phyloP scores from a whole-genome alignment of 257 asterid species.

The Buddleja alternifolia region DNA sequence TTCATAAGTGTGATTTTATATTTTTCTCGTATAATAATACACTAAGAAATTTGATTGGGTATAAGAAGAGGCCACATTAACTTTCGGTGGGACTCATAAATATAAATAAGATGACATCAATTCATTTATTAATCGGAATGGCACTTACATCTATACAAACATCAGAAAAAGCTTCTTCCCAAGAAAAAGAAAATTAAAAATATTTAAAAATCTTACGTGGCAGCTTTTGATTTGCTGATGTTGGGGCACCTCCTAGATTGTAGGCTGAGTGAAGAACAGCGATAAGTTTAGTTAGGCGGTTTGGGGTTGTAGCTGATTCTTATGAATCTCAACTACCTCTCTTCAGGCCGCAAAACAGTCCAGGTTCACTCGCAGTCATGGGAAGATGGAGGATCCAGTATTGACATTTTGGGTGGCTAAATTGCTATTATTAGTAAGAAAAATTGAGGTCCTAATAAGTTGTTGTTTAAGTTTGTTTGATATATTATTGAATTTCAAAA shows the following conservation, averaged over 20 bases:
- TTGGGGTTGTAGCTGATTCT: conserved; percentile 2
- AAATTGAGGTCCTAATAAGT: no score
- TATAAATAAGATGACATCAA: background rate
- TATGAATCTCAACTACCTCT: conserved; percentile 1
- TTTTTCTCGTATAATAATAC: no score
- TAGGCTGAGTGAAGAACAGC: conserved; percentile 10
- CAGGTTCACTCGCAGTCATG: conserved; percentile 18
- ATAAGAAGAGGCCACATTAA: conserved; percentile 13
- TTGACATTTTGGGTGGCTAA: no score
- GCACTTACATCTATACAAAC: conserved; percentile 29
- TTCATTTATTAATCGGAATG: background rate
- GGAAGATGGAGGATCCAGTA: no score
- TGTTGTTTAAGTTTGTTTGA: no score
- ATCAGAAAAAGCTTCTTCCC: conserved; percentile 5
- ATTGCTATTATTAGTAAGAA: no score
- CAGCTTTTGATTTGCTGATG: conserved; percentile 10
- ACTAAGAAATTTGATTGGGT: conserved; percentile 23
- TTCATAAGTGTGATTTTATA: no score
- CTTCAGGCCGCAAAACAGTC: conserved; percentile 12
- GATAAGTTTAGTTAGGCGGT: conserved; percentile 27
- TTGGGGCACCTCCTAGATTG: conserved; percentile 33
- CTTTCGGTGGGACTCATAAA: conserved; percentile 43
- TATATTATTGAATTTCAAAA: no score
- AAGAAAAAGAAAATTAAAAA: background rate
- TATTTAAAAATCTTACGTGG: conserved; percentile 22